These are phyloP conservation scores for Ceratocystis albifundus DNA, from an alignment of 2,329 filamentous ascomycete species.

Conservation along the genomic window DNA sequence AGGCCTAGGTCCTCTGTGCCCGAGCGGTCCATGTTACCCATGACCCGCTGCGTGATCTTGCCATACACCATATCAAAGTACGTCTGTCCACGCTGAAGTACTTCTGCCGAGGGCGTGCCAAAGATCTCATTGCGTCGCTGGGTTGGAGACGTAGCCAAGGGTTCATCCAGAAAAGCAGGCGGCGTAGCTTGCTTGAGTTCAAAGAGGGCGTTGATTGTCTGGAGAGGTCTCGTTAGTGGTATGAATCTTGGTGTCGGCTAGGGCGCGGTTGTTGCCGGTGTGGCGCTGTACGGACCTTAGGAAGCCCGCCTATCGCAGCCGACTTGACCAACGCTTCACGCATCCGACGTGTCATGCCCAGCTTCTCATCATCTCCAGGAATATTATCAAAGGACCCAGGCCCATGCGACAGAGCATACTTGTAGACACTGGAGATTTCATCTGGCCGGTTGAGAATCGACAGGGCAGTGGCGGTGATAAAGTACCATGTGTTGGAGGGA, in stretches of 20 bases:
- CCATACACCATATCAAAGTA: slow-evolving; percentile 42
- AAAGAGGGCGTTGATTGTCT: slow-evolving; percentile 39
- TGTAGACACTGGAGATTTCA: slow-evolving; percentile 37
- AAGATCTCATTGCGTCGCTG: slow-evolving; percentile 33
- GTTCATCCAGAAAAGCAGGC: slow-evolving; percentile 33
- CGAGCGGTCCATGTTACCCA: slow-evolving; percentile 38
- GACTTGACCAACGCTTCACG: slow-evolving; percentile 41
- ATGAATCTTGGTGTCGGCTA: neutral
- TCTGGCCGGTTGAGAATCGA: slow-evolving; percentile 39
- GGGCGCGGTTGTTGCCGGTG: neutral
- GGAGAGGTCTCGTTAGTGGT: neutral
- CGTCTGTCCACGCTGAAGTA: slow-evolving; percentile 35
- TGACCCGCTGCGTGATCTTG: slow-evolving; percentile 38
- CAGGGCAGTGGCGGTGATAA: slow-evolving; percentile 37
- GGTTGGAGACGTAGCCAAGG: slow-evolving; percentile 31
- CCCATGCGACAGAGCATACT: slow-evolving; percentile 32
- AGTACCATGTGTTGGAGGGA: slow-evolving; percentile 39
- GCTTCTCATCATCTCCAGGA: slow-evolving; percentile 31
- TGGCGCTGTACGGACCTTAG: slow-evolving; percentile 35
- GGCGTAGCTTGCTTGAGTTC: slow-evolving; percentile 37
- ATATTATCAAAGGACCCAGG: slow-evolving; percentile 25
- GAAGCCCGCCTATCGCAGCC: slow-evolving; percentile 38
- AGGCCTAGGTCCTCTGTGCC: slow-evolving; percentile 42
- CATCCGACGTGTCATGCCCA: slow-evolving; percentile 36
- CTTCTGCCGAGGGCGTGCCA: slow-evolving; percentile 28